Conservation (phyloP, 345 rosid species). For the Physaria fendleri region DNA sequence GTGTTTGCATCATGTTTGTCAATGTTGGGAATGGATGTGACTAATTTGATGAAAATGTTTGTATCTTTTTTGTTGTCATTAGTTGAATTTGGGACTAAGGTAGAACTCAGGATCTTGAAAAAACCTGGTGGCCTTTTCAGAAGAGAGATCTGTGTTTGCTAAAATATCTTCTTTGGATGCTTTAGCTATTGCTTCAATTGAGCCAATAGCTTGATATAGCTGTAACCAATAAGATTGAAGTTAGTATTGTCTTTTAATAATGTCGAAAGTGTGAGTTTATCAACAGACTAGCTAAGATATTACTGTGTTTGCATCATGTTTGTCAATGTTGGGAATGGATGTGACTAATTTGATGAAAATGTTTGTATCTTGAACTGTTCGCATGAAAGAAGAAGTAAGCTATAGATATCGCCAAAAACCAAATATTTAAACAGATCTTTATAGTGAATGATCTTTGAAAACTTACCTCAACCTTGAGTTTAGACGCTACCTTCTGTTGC, state of each 20-base stretch:
- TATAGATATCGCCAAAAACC: neutral
- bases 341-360: constrained; percentile 56
- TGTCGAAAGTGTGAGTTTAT: neutral
- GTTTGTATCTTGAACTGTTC: constrained; percentile 51
- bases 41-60: constrained; percentile 50
- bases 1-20: constrained; percentile 75
- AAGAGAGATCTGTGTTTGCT: constrained; percentile 80
- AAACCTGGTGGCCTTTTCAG: constrained; percentile 66
- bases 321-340: constrained; percentile 72
- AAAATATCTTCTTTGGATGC: constrained; percentile 66
- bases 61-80: too few species aligned
- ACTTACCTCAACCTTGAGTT: constrained; percentile 78
- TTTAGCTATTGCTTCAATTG: constrained; percentile 75
- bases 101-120: constrained; percentile 75
- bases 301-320: constrained; percentile 83
- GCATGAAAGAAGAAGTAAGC: constrained; percentile 21
- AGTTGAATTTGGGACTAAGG: constrained; percentile 56
- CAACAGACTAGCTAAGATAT: neutral
- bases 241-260: neutral
- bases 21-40: constrained; percentile 79
- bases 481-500: constrained; percentile 52
- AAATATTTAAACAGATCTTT: neutral
- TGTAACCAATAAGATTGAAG: constrained; percentile 27
- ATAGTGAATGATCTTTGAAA: neutral
- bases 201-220: constrained; percentile 89